Evolutionary conservation across 148 eudicot genomes (phyloP), one percentile per base, ranked within the genome.

Genomic region (Agrostemma githago): DNA sequence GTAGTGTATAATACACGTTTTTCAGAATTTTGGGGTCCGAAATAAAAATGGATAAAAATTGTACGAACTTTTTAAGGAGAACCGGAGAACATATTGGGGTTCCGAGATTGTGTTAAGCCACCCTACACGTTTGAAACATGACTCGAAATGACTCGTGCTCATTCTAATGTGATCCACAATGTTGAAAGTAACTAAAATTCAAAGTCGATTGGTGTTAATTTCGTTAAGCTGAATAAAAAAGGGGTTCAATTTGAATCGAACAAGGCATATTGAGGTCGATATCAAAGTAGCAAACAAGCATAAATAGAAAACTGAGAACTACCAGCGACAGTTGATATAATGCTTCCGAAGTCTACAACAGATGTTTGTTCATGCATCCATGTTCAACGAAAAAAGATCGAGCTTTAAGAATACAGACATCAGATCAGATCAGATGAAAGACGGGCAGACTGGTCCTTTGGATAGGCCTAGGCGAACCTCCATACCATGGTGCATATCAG

Each of bases 401-500:
- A 76, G 42, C 66, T 57, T 70, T 20, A 43, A 37, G 34, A 76
- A 42, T 43, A 38, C 40, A 38, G 54, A 72, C 66, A 59, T 20
- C 76, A 9, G 39, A 72, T 89, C 83, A 94, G 71, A 87, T 92
- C 84, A 94, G 73, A 87, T 70, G 79, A 94, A 92, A 82, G 90
- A 85, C n/a, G 93, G 96, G 85, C 86, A 85, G 39, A 85, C 88
- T 19, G 96, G 96, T 85, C 97, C 98, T 72, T 89, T 91, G 2
- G 98, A 85, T 51, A 94, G 85, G 71, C 91, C 90, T 66, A 92
- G 86, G 58, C 88, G 96, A 72, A 92, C 98, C 82, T 94, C 98
- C 97, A 89, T 83, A 54, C 96, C 98, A 68, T 94, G 93, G 75
- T 94, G 98, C 97, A 90, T 86, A 85, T 94, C 98, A 53, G 79